Conservation (phyloP, 2,329 filamentous ascomycete genomes). For the Tolypocladium inflatum region DNA sequence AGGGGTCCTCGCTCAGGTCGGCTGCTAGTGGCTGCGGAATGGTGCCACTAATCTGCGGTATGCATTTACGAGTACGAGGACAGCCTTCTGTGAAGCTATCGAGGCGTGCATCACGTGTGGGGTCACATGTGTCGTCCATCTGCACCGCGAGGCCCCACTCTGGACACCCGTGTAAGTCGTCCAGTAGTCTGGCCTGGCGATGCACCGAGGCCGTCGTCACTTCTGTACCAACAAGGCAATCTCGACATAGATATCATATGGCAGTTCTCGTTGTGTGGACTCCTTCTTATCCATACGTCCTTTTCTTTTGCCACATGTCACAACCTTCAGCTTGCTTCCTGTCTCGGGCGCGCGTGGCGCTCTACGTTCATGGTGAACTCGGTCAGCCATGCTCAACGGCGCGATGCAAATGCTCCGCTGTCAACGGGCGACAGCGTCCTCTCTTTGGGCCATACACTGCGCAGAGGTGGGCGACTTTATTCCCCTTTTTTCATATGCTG, state of each 20-base stretch:
- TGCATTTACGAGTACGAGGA: too few relatives aligned
- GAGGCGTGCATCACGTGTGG: background rate
- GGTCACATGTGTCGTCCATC: background rate
- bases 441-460: background rate
- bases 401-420: background rate
- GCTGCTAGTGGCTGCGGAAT: background rate
- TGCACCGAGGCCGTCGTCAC: background rate
- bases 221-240: background rate
- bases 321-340: background rate
- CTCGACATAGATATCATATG: background rate
- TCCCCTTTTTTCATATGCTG: background rate
- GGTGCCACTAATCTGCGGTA: background rate
- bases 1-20: background rate
- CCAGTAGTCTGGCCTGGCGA: background rate
- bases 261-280: background rate
- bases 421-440: background rate
- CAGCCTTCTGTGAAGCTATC: background rate
- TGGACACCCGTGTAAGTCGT: conserved; percentile 1
- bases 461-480: too few relatives aligned
- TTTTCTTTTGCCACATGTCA: background rate
- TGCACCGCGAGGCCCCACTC: background rate
- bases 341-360: background rate
- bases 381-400: background rate
- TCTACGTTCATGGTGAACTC: background rate
- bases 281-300: background rate